Base-by-base conservation (phyloP, 371 early-diverging fungal species). In the Haplosporangium sp. region DNA sequence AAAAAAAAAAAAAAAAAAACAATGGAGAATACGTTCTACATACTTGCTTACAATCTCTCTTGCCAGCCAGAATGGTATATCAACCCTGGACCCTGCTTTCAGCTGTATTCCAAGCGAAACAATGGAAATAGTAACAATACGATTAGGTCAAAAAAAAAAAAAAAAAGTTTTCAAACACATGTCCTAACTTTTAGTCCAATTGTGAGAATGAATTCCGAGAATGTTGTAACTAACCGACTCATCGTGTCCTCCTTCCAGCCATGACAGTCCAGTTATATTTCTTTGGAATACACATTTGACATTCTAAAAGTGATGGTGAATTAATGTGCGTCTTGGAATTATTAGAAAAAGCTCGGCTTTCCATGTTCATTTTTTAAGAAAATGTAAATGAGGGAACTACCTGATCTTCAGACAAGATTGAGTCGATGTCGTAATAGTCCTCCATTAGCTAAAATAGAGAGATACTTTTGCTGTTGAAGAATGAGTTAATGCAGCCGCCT, bases 11-110 rank as follows among this genome's bases (percentile, higher is more conserved):
- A 62, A 6, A 40, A 34, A 40, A 47, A 44, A 27, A 61, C n/a
- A n/a, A n/a, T n/a, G n/a, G 27, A 69, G 35, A 13, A 42, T 4
- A 58, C 13, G 1, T 9, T 39, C 47, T 8, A 63, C 63, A 85
- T 84, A 72, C 86, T 87, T 71, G 60, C 69, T 53, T 67, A 85
- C 57, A 83, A 83, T 39, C 71, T 77, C 71, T 69, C 83, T 44
- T 65, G 86, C 88, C 20, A 89, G 58, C 90, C 90, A 89, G 78
- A 77, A 89, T 6, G 90, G 90, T 2, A 89, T 78, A 58, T 89
- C 90, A 45, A 89, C 63, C 20, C 84, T 82, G 19, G 85, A 82
- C 40, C 85, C 81, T 53, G 86, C 86, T 38, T 78, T 76, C 13
- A 89, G 83, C 86, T 87, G 38, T 5, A 13, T 39, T 56, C 27